phyloP scores from a whole-genome alignment of 1,284 basidiomycete species.

The Exsudoporus floridanus region DNA sequence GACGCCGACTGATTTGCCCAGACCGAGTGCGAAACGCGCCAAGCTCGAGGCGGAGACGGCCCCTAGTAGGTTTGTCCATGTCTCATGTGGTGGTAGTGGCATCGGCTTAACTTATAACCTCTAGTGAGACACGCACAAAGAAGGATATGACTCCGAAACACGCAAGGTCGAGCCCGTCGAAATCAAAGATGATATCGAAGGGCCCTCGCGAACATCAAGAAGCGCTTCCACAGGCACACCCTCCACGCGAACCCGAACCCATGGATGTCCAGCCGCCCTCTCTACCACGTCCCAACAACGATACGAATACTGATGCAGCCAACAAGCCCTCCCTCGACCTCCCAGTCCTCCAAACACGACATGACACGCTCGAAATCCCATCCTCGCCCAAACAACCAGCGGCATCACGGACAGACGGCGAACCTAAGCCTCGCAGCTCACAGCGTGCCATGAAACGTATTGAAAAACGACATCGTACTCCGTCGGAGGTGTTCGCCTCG shows the following conservation, averaged over 20 bases:
- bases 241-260: background rate
- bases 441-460: slow-evolving; percentile 5
- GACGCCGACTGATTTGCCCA: slow-evolving; percentile 1
- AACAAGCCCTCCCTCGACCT: background rate
- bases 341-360: background rate
- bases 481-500: slow-evolving; percentile 24
- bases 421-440: background rate
- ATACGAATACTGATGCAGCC: background rate
- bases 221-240: background rate
- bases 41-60: background rate
- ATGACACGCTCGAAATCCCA: background rate
- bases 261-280: background rate
- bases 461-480: slow-evolving; percentile 8
- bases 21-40: slow-evolving; percentile 12
- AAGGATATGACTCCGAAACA: background rate
- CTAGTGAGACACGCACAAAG: slow-evolving; percentile 7
- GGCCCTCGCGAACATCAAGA: background rate
- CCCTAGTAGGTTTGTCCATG: slow-evolving; percentile 6
- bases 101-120: background rate
- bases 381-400: background rate
- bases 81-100: background rate
- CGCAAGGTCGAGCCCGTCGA: background rate
- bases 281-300: background rate
- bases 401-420: background rate
- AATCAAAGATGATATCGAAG: background rate